These are phyloP conservation scores for Cupressus sempervirens DNA, from an alignment of 75 land plant species.

Conservation along the genomic window DNA sequence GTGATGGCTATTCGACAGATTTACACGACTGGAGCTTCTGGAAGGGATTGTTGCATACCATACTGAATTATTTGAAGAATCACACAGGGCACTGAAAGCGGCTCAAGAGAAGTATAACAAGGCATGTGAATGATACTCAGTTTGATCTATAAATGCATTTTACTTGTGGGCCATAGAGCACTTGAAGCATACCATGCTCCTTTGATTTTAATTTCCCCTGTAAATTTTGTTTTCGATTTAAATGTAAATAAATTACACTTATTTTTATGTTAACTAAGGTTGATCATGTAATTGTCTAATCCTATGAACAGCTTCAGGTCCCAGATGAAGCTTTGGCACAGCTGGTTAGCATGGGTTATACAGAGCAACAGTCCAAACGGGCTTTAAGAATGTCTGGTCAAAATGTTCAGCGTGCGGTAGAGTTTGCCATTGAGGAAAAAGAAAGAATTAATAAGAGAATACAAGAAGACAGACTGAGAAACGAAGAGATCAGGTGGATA, in stretches of 20 bases:
- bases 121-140: constrained; percentile 28
- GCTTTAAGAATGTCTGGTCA: constrained; percentile 80
- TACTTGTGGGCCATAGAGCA: neutral
- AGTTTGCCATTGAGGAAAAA: constrained; percentile 72
- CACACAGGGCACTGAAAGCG: constrained; percentile 48
- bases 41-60: constrained; percentile 96
- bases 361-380: constrained; percentile 54
- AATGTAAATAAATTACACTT: neutral
- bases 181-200: neutral
- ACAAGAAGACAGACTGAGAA: constrained; percentile 50
- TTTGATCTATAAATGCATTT: neutral
- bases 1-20: constrained; percentile 31
- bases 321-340: constrained; percentile 81
- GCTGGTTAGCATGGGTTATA: constrained; percentile 84
- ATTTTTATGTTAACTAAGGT: neutral
- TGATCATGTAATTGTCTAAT: neutral
- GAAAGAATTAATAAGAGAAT: constrained; percentile 30
- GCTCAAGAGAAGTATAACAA: constrained; percentile 74
- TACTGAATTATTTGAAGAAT: constrained; percentile 56
- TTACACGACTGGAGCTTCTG: constrained; percentile 80
- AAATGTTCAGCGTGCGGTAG: constrained; percentile 68
- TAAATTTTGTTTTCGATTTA: neutral
- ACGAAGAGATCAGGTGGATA: constrained; percentile 50
- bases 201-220: neutral
- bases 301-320: constrained; percentile 67